Conservation (phyloP, 2,329 filamentous ascomycete genomes). For the Meredithiella fracta region DNA sequence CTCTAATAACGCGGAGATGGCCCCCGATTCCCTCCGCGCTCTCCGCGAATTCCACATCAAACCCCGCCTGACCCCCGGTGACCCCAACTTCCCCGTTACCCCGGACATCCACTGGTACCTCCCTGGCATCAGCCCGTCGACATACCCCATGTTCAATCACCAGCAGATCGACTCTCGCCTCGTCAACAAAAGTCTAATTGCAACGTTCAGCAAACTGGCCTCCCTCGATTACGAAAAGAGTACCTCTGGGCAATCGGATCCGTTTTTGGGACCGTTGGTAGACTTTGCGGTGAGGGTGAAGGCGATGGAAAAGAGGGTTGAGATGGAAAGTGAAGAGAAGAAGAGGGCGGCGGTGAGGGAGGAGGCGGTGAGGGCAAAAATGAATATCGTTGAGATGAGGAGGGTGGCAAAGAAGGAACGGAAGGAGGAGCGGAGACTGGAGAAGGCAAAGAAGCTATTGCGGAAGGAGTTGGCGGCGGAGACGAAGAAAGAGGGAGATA, state of each 20-base stretch:
- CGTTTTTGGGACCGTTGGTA: slow-evolving; percentile 9
- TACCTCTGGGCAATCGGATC: not conserved
- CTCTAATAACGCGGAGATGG: not conserved
- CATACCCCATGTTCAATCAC: slow-evolving; percentile 10
- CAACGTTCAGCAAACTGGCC: slow-evolving; percentile 6
- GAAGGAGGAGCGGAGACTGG: not conserved
- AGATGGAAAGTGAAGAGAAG: not conserved
- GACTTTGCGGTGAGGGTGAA: slow-evolving; percentile 10
- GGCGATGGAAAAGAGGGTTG: slow-evolving; percentile 2
- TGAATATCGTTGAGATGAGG: not conserved
- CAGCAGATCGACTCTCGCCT: not conserved
- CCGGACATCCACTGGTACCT: slow-evolving; percentile 6
- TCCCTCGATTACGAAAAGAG: not conserved
- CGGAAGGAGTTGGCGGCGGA: not conserved
- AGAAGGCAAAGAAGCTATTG: not conserved
- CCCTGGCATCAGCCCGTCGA: not conserved
- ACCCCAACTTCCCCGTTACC: not conserved
- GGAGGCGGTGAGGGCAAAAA: not conserved
- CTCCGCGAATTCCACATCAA: not conserved
- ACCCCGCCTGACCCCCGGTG: not conserved
- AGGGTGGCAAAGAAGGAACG: not conserved
- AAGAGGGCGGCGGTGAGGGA: not conserved
- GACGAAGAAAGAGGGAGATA: not conserved
- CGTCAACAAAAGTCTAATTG: slow-evolving; percentile 5
- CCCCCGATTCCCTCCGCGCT: not conserved